Evolutionary conservation across 805 yeast genomes (phyloP).

Genomic region (Starmerella tilneyi): DNA sequence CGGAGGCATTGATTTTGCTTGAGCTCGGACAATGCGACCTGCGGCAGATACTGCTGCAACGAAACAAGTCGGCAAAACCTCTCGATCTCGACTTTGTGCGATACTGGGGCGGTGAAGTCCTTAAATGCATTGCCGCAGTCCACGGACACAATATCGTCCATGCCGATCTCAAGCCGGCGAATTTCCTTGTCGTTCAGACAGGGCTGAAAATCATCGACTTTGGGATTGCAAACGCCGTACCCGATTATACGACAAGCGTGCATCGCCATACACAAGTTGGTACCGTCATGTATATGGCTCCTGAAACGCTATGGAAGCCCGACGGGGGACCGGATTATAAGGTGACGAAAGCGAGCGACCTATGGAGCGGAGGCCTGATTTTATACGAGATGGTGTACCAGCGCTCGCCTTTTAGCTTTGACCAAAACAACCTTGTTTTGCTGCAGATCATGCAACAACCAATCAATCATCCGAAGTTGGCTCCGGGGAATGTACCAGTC

Average conservation of each 20-base stretch:
- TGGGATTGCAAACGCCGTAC: slow-evolving; percentile 83
- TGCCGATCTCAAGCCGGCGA: slow-evolving; percentile 93
- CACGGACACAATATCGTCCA: slow-evolving; percentile 85
- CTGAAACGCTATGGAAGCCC: slow-evolving; percentile 56
- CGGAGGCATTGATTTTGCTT: slow-evolving; percentile 66
- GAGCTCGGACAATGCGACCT: slow-evolving; percentile 91
- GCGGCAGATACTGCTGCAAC: slow-evolving; percentile 61
- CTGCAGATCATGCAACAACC: slow-evolving; percentile 46
- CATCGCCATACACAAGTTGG: slow-evolving; percentile 88
- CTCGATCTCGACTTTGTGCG: slow-evolving; percentile 72
- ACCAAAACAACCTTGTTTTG: slow-evolving; percentile 53
- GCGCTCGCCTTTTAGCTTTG: slow-evolving; percentile 57
- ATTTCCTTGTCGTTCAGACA: slow-evolving; percentile 76
- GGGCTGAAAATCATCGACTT: slow-evolving; percentile 81
- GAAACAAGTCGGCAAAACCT: slow-evolving; percentile 35
- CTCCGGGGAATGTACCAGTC: slow-evolving; percentile 51
- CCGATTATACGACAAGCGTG: slow-evolving; percentile 81
- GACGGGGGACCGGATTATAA: slow-evolving; percentile 39
- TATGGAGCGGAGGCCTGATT: slow-evolving; percentile 97
- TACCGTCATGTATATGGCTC: slow-evolving; percentile 97
- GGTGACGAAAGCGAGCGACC: slow-evolving; percentile 90
- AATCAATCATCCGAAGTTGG: slow-evolving; percentile 53
- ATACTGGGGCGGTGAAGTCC: slow-evolving; percentile 73
- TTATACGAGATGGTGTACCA: slow-evolving; percentile 93
- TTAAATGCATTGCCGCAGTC: slow-evolving; percentile 73